Base-by-base conservation (phyloP, 2,329 filamentous ascomycete genomes). In the Didymella pomorum region DNA sequence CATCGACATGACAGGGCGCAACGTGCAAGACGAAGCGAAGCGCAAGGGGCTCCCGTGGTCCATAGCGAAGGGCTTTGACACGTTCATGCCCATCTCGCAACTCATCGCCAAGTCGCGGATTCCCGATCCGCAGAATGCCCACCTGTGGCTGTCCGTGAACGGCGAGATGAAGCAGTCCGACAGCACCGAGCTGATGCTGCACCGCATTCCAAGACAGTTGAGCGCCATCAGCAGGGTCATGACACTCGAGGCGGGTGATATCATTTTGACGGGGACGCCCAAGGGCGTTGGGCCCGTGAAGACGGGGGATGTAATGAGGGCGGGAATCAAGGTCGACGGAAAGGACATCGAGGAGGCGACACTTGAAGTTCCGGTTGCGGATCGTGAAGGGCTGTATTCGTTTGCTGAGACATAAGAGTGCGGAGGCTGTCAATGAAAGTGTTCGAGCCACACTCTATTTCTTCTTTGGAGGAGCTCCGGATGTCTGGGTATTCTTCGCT, bases 1-100 rank as follows among this genome's bases (percentile, higher is more conserved):
- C 68, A 97, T 99, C 71, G 95, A 99, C 80, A 96, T 99, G 92
- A 99, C 95, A 10, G 95, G 91, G 0, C 90, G 95, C 66, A 98
- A 98, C 78, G 87, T 92, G 7, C 95, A 99, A 80, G 91, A 97
- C 70, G 93, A 97, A 81, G 94, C 94, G 65, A 99, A 98, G 86
- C 92, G 90, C 80, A 97, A 95, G 83, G 93, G 95, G 33, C 87
- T 98, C 16, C 95, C 95, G 8, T 99, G 95, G 95, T 88, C 89
- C 71, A 97, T 97, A 66, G 90, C 92, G 68, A 99, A 99, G 82
- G 95, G 95, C 45, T 99, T 98, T 76, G 95, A 99, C 78, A 98
- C 95, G 3, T 99, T 99, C 82, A 84, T 96, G 50, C 95, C 95
- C 58, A 85, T 99, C 72, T 92, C 89, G 76, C 82, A 89, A 64